Evolutionary conservation across 2,329 filamentous ascomycete species (phyloP).

Genomic region (Cryphonectria radicalis): DNA sequence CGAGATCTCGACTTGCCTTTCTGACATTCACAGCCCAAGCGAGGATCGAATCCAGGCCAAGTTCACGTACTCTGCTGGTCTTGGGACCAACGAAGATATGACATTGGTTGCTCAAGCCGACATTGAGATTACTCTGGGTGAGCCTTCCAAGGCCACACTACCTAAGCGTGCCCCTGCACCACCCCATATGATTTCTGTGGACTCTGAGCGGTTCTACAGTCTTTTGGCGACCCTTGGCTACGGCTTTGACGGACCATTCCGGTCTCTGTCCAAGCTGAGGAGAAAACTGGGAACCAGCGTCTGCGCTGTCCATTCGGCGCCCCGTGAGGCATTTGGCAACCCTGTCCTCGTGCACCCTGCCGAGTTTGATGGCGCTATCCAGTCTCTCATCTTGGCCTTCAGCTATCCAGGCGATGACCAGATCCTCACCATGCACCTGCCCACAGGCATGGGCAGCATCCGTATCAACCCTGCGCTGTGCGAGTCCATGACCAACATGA

Average conservation of each 20-base stretch:
- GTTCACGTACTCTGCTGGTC: slow-evolving; percentile 9
- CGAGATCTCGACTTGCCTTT: neutral
- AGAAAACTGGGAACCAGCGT: slow-evolving; percentile 2
- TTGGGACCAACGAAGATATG: slow-evolving; percentile 1
- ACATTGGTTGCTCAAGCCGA: neutral
- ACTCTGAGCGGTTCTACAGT: slow-evolving; percentile 26
- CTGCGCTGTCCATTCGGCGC: slow-evolving; percentile 5
- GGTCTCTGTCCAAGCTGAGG: slow-evolving; percentile 9
- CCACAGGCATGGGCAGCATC: slow-evolving; percentile 14
- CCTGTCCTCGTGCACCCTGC: slow-evolving; percentile 20
- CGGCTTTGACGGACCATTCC: slow-evolving; percentile 23
- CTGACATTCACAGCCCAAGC: neutral
- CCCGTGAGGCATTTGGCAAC: neutral
- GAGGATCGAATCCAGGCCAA: neutral
- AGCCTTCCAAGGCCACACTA: neutral
- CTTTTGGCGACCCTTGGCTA: slow-evolving; percentile 24
- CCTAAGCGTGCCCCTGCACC: neutral
- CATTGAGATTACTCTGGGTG: slow-evolving; percentile 3
- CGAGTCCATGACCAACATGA: neutral
- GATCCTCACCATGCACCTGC: slow-evolving; percentile 18
- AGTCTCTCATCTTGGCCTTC: slow-evolving; percentile 18
- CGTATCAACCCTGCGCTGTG: slow-evolving; percentile 19
- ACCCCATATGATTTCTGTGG: slow-evolving; percentile 9
- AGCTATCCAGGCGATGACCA: slow-evolving; percentile 17
- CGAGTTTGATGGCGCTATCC: slow-evolving; percentile 20